Evolutionary conservation across 169 alveolate species (phyloP).

Genomic region (Plasmodium gonderi): DNA sequence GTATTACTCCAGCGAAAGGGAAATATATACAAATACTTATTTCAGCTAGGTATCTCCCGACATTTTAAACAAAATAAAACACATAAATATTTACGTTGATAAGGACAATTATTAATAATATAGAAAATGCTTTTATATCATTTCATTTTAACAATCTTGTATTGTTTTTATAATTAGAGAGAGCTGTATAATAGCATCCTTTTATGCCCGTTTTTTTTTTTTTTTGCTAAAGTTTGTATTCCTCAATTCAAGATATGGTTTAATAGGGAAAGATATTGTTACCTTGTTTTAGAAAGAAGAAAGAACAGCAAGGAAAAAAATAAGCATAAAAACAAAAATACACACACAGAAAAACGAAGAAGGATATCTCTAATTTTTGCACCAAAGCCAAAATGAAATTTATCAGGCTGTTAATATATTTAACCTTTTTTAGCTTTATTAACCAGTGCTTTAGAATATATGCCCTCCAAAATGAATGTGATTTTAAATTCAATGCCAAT

Average conservation of each 20-base stretch:
- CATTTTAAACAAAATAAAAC: neutral
- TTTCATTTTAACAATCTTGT: neutral
- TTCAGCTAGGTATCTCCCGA: no score
- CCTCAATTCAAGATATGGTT: neutral
- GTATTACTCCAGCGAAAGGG: no score
- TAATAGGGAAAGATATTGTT: neutral
- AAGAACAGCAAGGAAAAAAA: neutral
- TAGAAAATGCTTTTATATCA: neutral
- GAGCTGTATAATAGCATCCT: no score
- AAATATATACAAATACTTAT: no score
- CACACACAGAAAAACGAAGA: neutral
- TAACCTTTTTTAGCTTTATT: constrained; percentile 12
- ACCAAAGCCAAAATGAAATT: constrained; percentile 5
- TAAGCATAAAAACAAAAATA: neutral
- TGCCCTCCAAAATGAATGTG: constrained; percentile 19
- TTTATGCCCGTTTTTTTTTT: neutral
- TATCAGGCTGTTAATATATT: neutral
- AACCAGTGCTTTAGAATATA: neutral
- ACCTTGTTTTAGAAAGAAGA: neutral
- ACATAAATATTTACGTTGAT: neutral
- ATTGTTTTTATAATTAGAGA: neutral
- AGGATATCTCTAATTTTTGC: neutral
- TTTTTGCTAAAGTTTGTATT: neutral
- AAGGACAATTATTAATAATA: neutral
- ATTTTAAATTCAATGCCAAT: constrained; percentile 17